Base-by-base conservation (phyloP, 2,329 filamentous ascomycete genomes). In the Cercospora sp. region DNA sequence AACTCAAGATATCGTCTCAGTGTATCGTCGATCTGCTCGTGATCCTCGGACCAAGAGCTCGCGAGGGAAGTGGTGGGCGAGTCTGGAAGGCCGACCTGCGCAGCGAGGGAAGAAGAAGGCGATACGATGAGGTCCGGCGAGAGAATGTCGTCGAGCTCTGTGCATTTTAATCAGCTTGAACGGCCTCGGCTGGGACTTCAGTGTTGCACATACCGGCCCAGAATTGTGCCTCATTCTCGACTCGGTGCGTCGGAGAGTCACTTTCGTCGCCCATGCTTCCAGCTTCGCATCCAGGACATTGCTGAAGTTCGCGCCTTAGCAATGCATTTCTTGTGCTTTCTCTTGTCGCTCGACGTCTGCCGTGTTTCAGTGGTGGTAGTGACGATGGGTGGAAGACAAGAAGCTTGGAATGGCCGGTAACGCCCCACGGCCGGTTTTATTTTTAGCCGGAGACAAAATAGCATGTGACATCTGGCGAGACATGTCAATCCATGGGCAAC, bases 161-260 rank as follows among this genome's bases (percentile, higher is more conserved):
- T 59, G 7, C 16, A 58, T 31, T 1, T 8, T 9, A 12, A 18
- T 33, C n/a, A 58, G 55, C 18, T 31, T 23, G 5, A 12, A 16
- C 28, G 28, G 13, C 26, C 8, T n/a, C 28, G 31, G 55, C 28
- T 18, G 28, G 9, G 16, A 58, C 31, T 64, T 62, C 33, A 53
- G 59, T 36, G 9, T 31, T 48, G 57, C 16, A 20, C 86, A 79
- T 80, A 97, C 94, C 91, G 81, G 89, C 86, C 94, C 93, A 97
- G 83, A 97, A 93, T 81, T 94, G 90, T 80, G 93, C 87, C 82
- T 93, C 92, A 80, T 88, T 90, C 81, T 94, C 90, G 80, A 92
- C 85, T 77, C 84, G 86, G 80, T 88, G 86, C 55, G 23, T 53
- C 12, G 36, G 18, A 16, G 59, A 40, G 48, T 57, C 40, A 75